Conservation (phyloP, 75 land plant species). For the Azolla pinnata region DNA sequence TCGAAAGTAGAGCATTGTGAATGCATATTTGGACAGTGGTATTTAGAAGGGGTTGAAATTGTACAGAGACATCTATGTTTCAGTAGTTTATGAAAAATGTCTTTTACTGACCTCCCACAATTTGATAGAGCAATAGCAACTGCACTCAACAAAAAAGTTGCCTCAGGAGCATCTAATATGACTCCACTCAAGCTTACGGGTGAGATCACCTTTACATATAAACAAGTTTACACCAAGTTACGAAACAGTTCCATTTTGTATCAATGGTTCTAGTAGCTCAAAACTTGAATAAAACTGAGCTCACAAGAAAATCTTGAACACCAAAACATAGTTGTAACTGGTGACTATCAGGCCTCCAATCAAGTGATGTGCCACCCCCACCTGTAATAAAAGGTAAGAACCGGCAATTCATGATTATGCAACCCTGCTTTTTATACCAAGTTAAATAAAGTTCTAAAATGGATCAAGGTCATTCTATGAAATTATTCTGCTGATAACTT, state of each 20-base stretch:
- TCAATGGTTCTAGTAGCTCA: background rate
- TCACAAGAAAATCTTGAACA: conserved; percentile 9
- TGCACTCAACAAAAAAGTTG: conserved; percentile 52
- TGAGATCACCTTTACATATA: conserved; percentile 52
- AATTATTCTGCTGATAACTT: background rate
- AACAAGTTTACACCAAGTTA: background rate
- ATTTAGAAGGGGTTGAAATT: no score
- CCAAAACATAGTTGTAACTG: conserved; percentile 13
- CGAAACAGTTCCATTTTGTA: background rate
- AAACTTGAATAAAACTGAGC: no score
- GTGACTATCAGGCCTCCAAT: conserved; percentile 2
- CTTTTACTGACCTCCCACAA: conserved; percentile 78
- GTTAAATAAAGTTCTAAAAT: background rate
- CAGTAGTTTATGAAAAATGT: no score
- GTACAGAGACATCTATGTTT: no score
- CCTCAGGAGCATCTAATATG: conserved; percentile 65
- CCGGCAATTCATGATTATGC: no score
- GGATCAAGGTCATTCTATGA: background rate
- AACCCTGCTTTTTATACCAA: background rate
- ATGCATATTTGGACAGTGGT: no score
- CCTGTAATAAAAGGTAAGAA: background rate
- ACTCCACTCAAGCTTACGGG: conserved; percentile 88
- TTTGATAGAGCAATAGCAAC: conserved; percentile 87
- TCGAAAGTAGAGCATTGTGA: no score
- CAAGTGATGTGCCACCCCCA: background rate